Conservation (phyloP, 208 protist species). For the Crithidia fasciculata region DNA sequence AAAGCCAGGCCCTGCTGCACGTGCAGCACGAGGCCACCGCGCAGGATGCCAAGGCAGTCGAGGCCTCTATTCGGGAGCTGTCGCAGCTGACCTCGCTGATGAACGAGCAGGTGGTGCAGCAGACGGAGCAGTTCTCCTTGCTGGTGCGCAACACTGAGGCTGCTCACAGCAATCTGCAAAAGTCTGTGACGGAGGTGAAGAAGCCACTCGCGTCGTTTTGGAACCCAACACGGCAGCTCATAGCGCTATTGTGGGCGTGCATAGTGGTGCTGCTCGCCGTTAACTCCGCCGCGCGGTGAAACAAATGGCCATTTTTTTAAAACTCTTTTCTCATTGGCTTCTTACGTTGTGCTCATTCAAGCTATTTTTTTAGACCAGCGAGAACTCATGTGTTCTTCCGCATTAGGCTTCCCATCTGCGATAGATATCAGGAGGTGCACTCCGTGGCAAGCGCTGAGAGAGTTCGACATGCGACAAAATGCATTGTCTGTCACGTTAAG, state of each 20-base stretch:
- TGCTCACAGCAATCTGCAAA: conserved; percentile 65
- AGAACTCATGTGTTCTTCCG: conserved; percentile 11
- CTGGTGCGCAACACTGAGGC: conserved; percentile 73
- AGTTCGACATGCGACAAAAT: no score
- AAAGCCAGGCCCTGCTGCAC: conserved; percentile 55
- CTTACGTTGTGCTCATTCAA: not conserved
- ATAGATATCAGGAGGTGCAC: no score
- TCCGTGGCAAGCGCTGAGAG: no score
- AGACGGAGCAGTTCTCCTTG: conserved; percentile 86
- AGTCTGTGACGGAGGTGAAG: conserved; percentile 66
- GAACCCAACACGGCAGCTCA: conserved; percentile 79
- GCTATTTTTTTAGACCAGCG: not conserved
- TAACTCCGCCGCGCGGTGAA: conserved; percentile 49
- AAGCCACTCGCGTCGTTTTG: conserved; percentile 64
- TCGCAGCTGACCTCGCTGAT: conserved; percentile 89
- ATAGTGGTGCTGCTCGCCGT: conserved; percentile 54
- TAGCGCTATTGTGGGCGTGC: conserved; percentile 77
- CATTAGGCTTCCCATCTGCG: no score
- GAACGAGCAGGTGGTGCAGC: conserved; percentile 81
- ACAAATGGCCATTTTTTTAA: conserved; percentile 10
- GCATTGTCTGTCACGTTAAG: no score
- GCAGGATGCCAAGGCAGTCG: conserved; percentile 73
- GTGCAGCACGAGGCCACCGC: conserved; percentile 58
- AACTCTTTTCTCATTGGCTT: not conserved
- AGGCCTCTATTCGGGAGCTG: conserved; percentile 79